These are phyloP conservation scores for Rhododendron ovatum DNA, from an alignment of 148 eudicot species.

Conservation along the genomic window DNA sequence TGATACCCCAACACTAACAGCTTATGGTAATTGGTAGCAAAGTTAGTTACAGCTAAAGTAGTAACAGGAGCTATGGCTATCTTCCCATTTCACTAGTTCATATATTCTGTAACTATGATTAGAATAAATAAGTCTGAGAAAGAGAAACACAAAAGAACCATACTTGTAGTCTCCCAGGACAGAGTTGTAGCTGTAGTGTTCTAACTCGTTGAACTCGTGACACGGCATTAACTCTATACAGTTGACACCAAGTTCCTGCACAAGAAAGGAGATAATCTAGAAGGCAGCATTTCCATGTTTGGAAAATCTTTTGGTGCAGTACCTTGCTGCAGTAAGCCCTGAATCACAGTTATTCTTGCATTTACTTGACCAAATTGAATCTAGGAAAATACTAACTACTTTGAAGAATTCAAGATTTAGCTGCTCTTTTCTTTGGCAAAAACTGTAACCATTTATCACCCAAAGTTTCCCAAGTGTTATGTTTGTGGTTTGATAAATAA, in stretches of 20 bases:
- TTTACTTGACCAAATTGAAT: not conserved
- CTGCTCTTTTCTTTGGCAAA: not conserved
- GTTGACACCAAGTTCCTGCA: constrained; percentile 97
- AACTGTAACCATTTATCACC: not conserved
- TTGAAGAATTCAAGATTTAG: not conserved
- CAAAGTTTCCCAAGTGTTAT: not conserved
- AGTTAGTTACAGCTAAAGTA: not conserved
- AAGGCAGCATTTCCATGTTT: not conserved
- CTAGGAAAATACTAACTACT: not conserved
- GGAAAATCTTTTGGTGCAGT: not conserved
- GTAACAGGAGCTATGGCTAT: not conserved
- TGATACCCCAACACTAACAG: not conserved
- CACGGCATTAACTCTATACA: constrained; percentile 99
- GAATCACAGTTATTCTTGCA: not conserved
- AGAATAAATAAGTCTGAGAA: not conserved
- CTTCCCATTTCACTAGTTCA: not conserved
- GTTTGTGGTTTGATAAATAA: too few species aligned
- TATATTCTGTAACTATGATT: not conserved
- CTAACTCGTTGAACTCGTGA: constrained; percentile 97
- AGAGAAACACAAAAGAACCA: not conserved
- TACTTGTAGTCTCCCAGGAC: constrained; percentile 94
- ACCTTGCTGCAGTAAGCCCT: not conserved
- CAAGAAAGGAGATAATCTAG: constrained; percentile 16
- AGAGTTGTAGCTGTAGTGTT: constrained; percentile 82
- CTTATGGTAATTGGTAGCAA: not conserved